phyloP scores from a whole-genome alignment of 768 basidiomycete species.

The Sarcodon aspratus region DNA sequence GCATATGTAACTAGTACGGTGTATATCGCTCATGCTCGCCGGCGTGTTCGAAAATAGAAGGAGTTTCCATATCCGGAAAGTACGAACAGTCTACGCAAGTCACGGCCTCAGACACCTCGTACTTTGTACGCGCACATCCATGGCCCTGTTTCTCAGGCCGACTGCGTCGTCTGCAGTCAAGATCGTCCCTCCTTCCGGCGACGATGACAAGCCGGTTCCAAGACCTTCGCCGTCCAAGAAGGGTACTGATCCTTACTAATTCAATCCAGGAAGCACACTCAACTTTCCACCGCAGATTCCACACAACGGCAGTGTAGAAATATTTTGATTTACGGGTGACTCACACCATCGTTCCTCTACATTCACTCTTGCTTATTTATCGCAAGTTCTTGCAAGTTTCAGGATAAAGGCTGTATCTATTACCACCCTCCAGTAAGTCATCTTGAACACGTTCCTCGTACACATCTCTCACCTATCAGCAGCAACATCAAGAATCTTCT shows the following conservation, averaged over 20 bases:
- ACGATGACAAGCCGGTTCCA: slow-evolving; percentile 19
- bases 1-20: too few species aligned
- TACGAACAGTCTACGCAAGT: too few species aligned
- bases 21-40: too few species aligned
- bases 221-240: slow-evolving; percentile 35
- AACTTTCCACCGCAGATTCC: slow-evolving; percentile 32
- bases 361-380: slow-evolving; percentile 1
- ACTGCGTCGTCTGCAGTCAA: slow-evolving; percentile 50
- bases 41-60: too few species aligned
- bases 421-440: slow-evolving; percentile 59
- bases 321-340: slow-evolving; percentile 82
- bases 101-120: too few species aligned
- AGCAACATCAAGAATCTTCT: background rate
- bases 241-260: slow-evolving; percentile 14
- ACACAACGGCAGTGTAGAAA: slow-evolving; percentile 81
- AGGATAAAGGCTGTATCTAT: slow-evolving; percentile 80
- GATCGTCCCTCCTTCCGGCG: slow-evolving; percentile 53
- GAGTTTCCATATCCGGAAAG: too few species aligned
- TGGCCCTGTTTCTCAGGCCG: slow-evolving; percentile 65
- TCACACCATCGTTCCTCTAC: slow-evolving; percentile 3
- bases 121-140: slow-evolving; percentile 13
- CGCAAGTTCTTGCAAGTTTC: slow-evolving; percentile 67
- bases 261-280: too few species aligned
- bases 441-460: background rate
- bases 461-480: background rate